phyloP scores from a whole-genome alignment of 495 filamentous ascomycete genomes.

The Xylaria castorea region DNA sequence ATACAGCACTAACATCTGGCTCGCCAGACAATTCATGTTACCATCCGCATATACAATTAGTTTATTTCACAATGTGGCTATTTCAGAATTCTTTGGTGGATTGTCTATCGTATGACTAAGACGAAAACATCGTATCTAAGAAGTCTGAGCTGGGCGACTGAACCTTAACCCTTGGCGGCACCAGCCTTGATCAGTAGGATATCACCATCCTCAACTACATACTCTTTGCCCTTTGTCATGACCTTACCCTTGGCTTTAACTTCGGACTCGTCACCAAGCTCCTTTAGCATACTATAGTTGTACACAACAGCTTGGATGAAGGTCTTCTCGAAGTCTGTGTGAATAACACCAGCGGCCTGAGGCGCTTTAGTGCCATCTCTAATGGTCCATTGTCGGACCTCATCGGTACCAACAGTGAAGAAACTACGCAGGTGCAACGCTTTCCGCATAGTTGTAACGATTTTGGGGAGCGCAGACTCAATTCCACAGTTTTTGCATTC shows the following conservation, averaged over 20 bases:
- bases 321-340: constrained; percentile 99
- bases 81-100: constrained; percentile 25
- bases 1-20: neutral
- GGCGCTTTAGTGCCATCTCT: constrained; percentile 96
- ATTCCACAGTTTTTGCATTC: constrained; percentile 90
- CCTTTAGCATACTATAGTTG: constrained; percentile 80
- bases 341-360: constrained; percentile 96
- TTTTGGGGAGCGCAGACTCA: constrained; percentile 90
- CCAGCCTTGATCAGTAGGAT: constrained; percentile 92
- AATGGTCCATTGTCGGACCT: constrained; percentile 99
- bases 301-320: constrained; percentile 97
- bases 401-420: constrained; percentile 96
- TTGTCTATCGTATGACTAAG: constrained; percentile 20
- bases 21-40: neutral
- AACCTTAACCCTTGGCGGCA: constrained; percentile 76
- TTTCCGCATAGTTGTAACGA: constrained; percentile 92
- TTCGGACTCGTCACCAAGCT: constrained; percentile 84
- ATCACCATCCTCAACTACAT: constrained; percentile 81
- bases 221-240: constrained; percentile 99
- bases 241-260: constrained; percentile 95
- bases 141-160: constrained; percentile 8
- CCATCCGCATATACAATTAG: neutral
- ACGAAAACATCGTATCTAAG: constrained; percentile 17
- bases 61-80: neutral
- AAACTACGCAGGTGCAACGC: constrained; percentile 89